Conservation (phyloP, 2,329 filamentous ascomycete species). For the Geosmithia flava region DNA sequence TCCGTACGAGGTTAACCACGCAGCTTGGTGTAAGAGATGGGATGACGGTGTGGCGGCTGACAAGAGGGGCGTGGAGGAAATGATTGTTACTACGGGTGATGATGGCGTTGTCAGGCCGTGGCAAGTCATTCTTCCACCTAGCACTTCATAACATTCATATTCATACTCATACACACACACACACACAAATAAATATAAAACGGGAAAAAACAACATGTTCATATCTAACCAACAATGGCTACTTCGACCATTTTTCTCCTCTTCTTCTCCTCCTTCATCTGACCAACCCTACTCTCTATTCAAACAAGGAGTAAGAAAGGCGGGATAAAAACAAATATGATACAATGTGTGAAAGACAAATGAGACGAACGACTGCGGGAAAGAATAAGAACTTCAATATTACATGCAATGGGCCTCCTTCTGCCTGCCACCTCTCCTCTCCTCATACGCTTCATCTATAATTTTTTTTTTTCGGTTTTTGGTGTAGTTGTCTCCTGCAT, state of each 20-base stretch:
- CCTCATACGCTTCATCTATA: neutral
- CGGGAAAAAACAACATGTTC: neutral
- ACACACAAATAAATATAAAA: neutral
- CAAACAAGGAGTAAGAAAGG: neutral
- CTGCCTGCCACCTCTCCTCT: neutral
- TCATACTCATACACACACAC: neutral
- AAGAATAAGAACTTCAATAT: neutral
- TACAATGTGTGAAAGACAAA: neutral
- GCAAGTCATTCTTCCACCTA: constrained; percentile 25
- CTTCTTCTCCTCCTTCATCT: neutral
- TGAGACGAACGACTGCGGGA: neutral
- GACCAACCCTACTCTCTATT: no score
- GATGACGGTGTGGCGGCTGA: constrained; percentile 47
- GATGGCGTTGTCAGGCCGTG: constrained; percentile 82
- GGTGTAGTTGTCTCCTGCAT: neutral
- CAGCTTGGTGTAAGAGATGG: constrained; percentile 72
- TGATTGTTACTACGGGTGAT: constrained; percentile 83
- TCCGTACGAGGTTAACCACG: constrained; percentile 88
- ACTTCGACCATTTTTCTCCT: neutral
- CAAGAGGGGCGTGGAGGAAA: constrained; percentile 55
- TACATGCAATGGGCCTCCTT: neutral
- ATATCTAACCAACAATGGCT: neutral
- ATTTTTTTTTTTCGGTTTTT: neutral
- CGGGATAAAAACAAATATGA: neutral
- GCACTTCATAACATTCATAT: neutral